These are phyloP conservation scores for Coniosporium apollinis DNA, from an alignment of 495 filamentous ascomycete species.

Conservation along the genomic window DNA sequence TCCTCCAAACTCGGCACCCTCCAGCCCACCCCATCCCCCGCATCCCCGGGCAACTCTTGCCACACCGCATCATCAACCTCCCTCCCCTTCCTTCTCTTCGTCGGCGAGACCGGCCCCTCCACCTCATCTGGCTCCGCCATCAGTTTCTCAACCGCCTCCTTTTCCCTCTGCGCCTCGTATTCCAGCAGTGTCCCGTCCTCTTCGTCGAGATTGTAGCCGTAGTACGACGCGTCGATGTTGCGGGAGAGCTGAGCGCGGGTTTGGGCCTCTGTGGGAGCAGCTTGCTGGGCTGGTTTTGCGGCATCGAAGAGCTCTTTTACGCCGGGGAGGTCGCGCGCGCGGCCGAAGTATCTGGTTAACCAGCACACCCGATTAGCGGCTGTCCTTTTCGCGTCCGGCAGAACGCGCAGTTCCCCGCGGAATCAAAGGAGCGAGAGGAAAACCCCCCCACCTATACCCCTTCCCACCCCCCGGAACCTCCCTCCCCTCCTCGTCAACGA, in stretches of 20 bases:
- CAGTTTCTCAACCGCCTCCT: slow-evolving; percentile 55
- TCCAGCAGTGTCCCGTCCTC: slow-evolving; percentile 72
- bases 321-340: slow-evolving; percentile 78
- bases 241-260: slow-evolving; percentile 52
- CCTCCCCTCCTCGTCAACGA: slow-evolving; percentile 81
- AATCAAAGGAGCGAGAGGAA: too few species aligned
- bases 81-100: too few species aligned
- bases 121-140: slow-evolving; percentile 24
- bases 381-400: too few species aligned
- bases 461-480: slow-evolving; percentile 83
- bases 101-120: too few species aligned
- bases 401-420: too few species aligned
- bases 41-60: slow-evolving; percentile 76
- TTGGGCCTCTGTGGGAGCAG: slow-evolving; percentile 34
- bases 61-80: slow-evolving; percentile 39
- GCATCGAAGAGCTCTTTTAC: slow-evolving; percentile 95
- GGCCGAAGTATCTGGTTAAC: slow-evolving; percentile 55
- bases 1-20: slow-evolving; percentile 72
- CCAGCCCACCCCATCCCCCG: slow-evolving; percentile 71
- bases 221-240: slow-evolving; percentile 87
- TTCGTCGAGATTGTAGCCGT: slow-evolving; percentile 86
- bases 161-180: slow-evolving; percentile 74
- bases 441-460: slow-evolving; percentile 58
- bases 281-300: slow-evolving; percentile 41
- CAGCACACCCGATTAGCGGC: too few species aligned